These are phyloP conservation scores for Boletus tylopilopsis DNA, from an alignment of 768 basidiomycete genomes.

Conservation along the genomic window DNA sequence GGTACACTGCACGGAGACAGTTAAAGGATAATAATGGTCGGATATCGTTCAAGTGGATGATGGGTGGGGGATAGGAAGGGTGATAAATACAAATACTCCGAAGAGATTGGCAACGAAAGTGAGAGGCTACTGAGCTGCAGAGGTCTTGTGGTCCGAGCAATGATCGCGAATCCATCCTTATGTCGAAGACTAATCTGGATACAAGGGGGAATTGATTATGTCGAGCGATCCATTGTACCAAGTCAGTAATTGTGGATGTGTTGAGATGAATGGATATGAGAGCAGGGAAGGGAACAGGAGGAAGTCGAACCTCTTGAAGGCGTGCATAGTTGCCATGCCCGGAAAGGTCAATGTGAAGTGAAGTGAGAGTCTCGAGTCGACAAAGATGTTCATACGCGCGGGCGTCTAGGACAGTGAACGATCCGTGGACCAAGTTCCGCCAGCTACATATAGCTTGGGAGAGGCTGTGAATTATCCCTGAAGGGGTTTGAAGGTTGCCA, in stretches of 20 bases:
- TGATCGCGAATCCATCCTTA: neutral
- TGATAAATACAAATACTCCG: neutral
- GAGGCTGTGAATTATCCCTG: neutral
- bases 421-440: neutral
- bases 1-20: neutral
- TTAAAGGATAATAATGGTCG: neutral
- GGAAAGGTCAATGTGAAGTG: neutral
- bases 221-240: neutral
- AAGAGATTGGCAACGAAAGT: neutral
- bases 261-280: neutral
- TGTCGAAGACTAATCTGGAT: neutral
- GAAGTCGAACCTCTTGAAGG: neutral
- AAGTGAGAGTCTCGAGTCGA: neutral
- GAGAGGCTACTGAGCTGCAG: neutral
- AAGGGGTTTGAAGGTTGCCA: neutral
- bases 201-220: neutral
- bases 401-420: neutral
- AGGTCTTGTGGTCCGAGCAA: neutral
- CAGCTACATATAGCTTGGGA: neutral
- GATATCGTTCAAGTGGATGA: neutral
- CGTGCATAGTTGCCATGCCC: neutral
- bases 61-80: neutral
- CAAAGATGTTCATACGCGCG: neutral
- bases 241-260: neutral
- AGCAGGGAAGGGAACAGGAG: neutral